Conservation (phyloP, 352 stramenopile genomes). For the Globisporangium viniferum region DNA sequence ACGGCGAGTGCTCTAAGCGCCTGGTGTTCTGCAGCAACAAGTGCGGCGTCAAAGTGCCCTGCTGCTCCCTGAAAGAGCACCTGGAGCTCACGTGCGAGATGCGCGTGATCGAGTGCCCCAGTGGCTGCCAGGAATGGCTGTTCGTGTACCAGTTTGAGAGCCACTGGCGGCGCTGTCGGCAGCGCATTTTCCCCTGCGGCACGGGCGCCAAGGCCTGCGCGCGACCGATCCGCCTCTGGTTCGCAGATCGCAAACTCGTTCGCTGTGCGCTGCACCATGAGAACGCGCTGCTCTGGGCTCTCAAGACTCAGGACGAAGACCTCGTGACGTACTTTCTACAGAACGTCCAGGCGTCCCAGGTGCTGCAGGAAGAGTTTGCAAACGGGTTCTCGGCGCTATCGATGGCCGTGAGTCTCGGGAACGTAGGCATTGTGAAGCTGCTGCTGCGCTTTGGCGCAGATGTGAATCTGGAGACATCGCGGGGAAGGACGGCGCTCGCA, state of each 20-base stretch:
- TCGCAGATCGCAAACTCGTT: conserved; percentile 33
- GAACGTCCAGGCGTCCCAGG: conserved; percentile 26
- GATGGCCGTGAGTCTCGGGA: conserved; percentile 41
- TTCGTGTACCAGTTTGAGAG: conserved; percentile 56
- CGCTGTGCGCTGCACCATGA: conserved; percentile 49
- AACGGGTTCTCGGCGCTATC: conserved; percentile 68
- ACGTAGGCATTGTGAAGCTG: conserved; percentile 47
- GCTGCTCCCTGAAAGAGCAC: conserved; percentile 36
- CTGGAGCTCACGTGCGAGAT: conserved; percentile 44
- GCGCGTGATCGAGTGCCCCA: conserved; percentile 58
- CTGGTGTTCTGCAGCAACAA: conserved; percentile 49
- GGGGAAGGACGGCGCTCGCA: conserved; percentile 55
- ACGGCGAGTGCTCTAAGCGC: conserved; percentile 38
- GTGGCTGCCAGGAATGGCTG: conserved; percentile 51
- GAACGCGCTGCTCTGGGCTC: conserved; percentile 51
- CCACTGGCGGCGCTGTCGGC: conserved; percentile 60
- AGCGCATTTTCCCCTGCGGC: conserved; percentile 62
- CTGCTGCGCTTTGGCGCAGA: conserved; percentile 64
- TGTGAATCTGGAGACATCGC: conserved; percentile 67
- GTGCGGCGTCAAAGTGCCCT: conserved; percentile 43
- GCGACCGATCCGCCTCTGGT: conserved; percentile 62
- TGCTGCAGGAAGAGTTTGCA: conserved; percentile 55
- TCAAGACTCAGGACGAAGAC: conserved; percentile 63
- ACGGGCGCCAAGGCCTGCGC: conserved; percentile 44
- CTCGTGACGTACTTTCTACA: conserved; percentile 62